Percentiles rank a stretch among this genome's conserved stretches.
These are phyloP conservation scores for Penicillium psychrosexuale DNA, from an alignment of 2,329 filamentous ascomycete species.

Conservation along the genomic window DNA sequence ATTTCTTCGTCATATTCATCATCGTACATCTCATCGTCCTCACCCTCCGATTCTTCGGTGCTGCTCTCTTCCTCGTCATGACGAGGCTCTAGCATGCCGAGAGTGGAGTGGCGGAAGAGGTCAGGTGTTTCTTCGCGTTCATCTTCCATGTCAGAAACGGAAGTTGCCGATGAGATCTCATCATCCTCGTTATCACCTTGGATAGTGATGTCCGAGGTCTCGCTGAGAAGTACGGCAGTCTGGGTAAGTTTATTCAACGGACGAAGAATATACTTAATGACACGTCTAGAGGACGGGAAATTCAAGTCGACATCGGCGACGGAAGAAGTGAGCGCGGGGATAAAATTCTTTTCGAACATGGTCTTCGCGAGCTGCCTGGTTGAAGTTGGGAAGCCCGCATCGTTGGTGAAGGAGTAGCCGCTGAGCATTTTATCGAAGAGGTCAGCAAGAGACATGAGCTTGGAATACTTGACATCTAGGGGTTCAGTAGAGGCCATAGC, in stretches of 20 bases:
- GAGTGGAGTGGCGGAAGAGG: conserved; percentile 90
- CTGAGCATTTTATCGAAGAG: conserved; percentile 91
- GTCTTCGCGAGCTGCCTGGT: conserved; percentile 83
- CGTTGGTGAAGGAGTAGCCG: conserved; percentile 64
- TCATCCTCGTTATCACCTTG: conserved; percentile 74
- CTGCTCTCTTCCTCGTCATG: conserved; percentile 79
- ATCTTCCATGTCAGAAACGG: conserved; percentile 81
- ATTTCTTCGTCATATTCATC: conserved; percentile 86
- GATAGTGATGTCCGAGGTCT: conserved; percentile 69
- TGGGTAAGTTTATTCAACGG: conserved; percentile 84
- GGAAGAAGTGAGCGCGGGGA: conserved; percentile 81
- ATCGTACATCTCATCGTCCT: conserved; percentile 90
- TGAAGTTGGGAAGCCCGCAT: conserved; percentile 52
- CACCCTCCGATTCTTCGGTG: conserved; percentile 64
- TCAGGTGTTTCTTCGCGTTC: conserved; percentile 93
- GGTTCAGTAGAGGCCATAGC: conserved; percentile 74
- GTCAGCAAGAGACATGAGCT: conserved; percentile 82
- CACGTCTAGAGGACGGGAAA: conserved; percentile 86
- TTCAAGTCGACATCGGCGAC: conserved; percentile 95
- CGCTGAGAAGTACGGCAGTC: conserved; percentile 81
- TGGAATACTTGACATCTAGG: conserved; percentile 80
- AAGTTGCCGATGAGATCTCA: conserved; percentile 82
- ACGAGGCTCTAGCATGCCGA: conserved; percentile 88
- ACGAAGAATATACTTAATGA: conserved; percentile 92
- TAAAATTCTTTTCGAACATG: conserved; percentile 98